Evolutionary conservation across 1,139 yeast species (phyloP).

Genomic region (Yamadazyma friedrichii): DNA sequence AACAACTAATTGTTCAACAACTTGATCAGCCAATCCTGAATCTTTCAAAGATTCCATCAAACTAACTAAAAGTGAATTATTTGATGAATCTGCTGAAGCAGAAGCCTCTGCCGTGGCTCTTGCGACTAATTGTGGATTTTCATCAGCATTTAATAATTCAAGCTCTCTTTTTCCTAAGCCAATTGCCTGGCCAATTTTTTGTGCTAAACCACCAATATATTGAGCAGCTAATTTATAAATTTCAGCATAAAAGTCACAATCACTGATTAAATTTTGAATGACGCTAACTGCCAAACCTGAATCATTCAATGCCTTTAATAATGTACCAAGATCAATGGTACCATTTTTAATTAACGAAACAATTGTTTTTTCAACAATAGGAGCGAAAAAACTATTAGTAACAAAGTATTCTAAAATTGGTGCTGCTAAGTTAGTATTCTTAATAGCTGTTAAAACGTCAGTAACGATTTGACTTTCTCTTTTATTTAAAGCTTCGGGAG

Average conservation of each 20-base stretch:
- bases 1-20: conserved; percentile 39
- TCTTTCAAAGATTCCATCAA: conserved; percentile 47
- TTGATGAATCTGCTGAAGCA: conserved; percentile 6
- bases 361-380: conserved; percentile 30
- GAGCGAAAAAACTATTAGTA: conserved; percentile 31
- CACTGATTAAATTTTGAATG: conserved; percentile 35
- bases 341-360: conserved; percentile 34
- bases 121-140: conserved; percentile 8
- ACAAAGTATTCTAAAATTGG: conserved; percentile 33
- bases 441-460: conserved; percentile 39
- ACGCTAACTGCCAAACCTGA: conserved; percentile 45
- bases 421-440: conserved; percentile 41
- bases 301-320: conserved; percentile 42
- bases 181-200: conserved; percentile 23
- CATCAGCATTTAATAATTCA: conserved; percentile 8
- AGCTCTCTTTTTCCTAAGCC: conserved; percentile 24
- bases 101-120: conserved; percentile 9
- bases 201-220: conserved; percentile 32
- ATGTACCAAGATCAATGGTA: conserved; percentile 33
- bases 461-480: conserved; percentile 47
- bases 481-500: conserved; percentile 26
- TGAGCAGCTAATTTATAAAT: conserved; percentile 37
- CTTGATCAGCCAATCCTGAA: conserved; percentile 45
- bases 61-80: conserved; percentile 25
- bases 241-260: conserved; percentile 43